These are phyloP conservation scores for Colletotrichum tropicicola DNA, from an alignment of 2,329 filamentous ascomycete species.

Conservation along the genomic window DNA sequence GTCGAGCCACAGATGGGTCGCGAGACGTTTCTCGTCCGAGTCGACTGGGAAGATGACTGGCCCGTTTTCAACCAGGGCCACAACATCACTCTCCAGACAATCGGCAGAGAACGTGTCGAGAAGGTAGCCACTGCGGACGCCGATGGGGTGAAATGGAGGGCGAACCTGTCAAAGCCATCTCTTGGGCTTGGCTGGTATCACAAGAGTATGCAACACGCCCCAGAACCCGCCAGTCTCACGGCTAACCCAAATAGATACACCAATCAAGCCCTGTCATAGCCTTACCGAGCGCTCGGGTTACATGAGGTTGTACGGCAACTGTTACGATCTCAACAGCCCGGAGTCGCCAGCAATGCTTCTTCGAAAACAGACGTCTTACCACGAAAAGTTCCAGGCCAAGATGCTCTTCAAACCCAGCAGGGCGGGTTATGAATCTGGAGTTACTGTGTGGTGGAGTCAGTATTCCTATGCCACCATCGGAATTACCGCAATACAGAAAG, in stretches of 20 bases:
- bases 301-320: conserved; percentile 59
- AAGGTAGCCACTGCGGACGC: conserved; percentile 37
- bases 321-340: conserved; percentile 59
- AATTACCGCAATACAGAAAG: conserved; percentile 34
- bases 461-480: conserved; percentile 45
- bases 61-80: conserved; percentile 58
- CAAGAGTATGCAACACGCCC: conserved; percentile 38
- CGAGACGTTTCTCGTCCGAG: conserved; percentile 59
- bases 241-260: conserved; percentile 49
- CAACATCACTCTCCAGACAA: conserved; percentile 50
- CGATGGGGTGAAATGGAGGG: conserved; percentile 40
- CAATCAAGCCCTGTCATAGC: conserved; percentile 54
- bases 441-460: conserved; percentile 63
- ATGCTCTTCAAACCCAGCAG: conserved; percentile 56
- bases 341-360: conserved; percentile 61
- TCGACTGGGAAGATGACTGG: conserved; percentile 61
- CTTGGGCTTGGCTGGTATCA: conserved; percentile 49
- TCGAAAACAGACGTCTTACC: conserved; percentile 59
- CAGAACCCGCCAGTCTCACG: not conserved
- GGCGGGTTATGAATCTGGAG: conserved; percentile 58
- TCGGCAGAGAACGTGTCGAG: conserved; percentile 37
- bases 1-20: conserved; percentile 52
- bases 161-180: conserved; percentile 42
- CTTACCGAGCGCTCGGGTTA: conserved; percentile 52
- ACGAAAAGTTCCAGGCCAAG: conserved; percentile 50